Conservation (phyloP, 2,329 filamentous ascomycete species). For the Aulographum hederae region DNA sequence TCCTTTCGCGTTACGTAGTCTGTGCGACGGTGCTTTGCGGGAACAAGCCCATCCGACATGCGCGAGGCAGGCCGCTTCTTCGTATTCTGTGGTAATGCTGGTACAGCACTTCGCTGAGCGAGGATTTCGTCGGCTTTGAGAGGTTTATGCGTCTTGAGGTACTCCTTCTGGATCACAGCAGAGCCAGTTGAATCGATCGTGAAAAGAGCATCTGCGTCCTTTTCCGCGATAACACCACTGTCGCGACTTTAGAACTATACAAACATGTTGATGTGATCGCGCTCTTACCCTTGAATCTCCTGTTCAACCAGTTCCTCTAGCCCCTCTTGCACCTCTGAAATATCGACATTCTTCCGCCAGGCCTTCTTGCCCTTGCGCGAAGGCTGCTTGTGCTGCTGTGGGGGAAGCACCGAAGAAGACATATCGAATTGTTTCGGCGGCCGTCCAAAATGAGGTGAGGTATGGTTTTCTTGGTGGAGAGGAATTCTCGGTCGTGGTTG, state of each 20-base stretch:
- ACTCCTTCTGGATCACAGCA: constrained; percentile 42
- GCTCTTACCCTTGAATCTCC: constrained; percentile 66
- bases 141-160: constrained; percentile 52
- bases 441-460: not conserved
- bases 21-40: constrained; percentile 63
- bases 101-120: constrained; percentile 62
- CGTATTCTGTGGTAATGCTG: constrained; percentile 55
- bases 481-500: not conserved
- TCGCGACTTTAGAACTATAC: no score
- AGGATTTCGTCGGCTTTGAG: constrained; percentile 89
- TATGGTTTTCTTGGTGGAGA: not conserved
- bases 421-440: constrained; percentile 12
- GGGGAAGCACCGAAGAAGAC: constrained; percentile 38
- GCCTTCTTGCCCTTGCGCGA: constrained; percentile 97
- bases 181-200: constrained; percentile 62
- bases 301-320: constrained; percentile 73
- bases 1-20: constrained; percentile 77
- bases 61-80: constrained; percentile 54
- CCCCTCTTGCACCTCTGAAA: constrained; percentile 68
- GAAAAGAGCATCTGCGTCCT: constrained; percentile 69
- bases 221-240: constrained; percentile 75
- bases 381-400: constrained; percentile 68
- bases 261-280: constrained; percentile 6
- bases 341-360: constrained; percentile 95
- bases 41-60: no score